Conservation (phyloP, 768 basidiomycete genomes). For the Suillus subaureus region DNA sequence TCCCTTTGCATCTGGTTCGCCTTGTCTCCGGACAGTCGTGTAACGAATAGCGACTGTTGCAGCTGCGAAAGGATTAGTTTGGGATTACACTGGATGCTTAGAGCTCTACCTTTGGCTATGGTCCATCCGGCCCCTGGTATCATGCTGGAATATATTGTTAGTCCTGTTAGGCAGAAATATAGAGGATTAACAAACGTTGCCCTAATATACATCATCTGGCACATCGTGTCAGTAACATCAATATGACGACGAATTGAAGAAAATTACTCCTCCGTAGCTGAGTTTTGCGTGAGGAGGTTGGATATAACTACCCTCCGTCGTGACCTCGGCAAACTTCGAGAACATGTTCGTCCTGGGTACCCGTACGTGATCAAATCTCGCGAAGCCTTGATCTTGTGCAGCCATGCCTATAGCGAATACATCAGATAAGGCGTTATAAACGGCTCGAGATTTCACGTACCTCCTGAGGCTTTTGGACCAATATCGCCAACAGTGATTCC, state of each 20-base stretch:
- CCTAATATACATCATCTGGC: conserved; percentile 74
- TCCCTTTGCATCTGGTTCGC: conserved; percentile 49
- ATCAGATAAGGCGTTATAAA: neutral
- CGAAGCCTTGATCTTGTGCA: conserved; percentile 68
- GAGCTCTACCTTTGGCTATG: conserved; percentile 58
- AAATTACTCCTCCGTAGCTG: conserved; percentile 72
- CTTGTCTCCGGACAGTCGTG: conserved; percentile 71
- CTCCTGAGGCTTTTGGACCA: conserved; percentile 38
- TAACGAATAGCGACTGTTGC: conserved; percentile 72
- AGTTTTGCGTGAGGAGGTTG: conserved; percentile 73
- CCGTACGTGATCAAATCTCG: conserved; percentile 62
- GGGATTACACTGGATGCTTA: neutral
- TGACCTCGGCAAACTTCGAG: conserved; percentile 71
- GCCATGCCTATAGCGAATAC: conserved; percentile 44
- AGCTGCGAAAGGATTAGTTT: conserved; percentile 32
- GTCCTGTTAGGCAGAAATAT: neutral
- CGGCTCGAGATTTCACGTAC: conserved; percentile 25
- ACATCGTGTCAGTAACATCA: neutral
- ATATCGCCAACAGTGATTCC: conserved; percentile 73
- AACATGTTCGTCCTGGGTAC: conserved; percentile 76
- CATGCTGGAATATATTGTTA: conserved; percentile 48
- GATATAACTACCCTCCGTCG: conserved; percentile 62
- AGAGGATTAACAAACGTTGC: conserved; percentile 44
- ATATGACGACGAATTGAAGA: neutral
- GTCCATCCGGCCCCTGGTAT: conserved; percentile 61